A percentile compares a stretch with the other conserved stretches of the same genome.
Evolutionary conservation across 176 grass and related monocot genomes (phyloP).

Genomic region (Aegilops bicornis): DNA sequence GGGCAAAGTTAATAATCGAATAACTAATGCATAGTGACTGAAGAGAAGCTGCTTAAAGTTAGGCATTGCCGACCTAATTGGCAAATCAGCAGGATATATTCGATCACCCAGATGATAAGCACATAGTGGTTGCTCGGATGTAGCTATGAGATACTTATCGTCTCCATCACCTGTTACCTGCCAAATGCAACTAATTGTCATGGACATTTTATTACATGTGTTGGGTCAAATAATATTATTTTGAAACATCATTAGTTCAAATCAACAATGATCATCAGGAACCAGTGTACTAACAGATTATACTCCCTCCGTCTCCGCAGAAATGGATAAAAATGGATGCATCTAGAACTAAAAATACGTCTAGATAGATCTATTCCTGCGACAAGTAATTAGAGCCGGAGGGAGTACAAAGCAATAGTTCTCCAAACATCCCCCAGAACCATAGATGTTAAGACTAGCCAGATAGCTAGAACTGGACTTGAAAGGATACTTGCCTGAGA

Average conservation of each 20-base stretch:
- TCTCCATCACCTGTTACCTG: slow-evolving; percentile 92
- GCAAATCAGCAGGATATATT: slow-evolving; percentile 79
- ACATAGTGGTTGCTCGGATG: slow-evolving; percentile 88
- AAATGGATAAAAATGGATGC: too few species aligned
- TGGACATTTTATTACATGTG: neutral
- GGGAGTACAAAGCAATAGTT: neutral
- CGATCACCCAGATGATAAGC: slow-evolving; percentile 89
- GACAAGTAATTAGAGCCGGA: too few species aligned
- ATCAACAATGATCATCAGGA: neutral
- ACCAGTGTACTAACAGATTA: neutral
- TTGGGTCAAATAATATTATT: slow-evolving; percentile 20
- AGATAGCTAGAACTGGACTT: neutral
- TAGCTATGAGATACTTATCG: slow-evolving; percentile 95
- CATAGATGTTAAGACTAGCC: neutral
- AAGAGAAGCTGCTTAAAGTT: neutral
- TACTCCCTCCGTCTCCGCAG: too few species aligned
- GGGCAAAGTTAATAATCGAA: neutral
- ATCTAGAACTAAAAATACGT: too few species aligned
- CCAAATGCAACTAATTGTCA: slow-evolving; percentile 9
- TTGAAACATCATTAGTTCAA: slow-evolving; percentile 7
- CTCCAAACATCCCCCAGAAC: neutral
- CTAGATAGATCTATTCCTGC: too few species aligned
- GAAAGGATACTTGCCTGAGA: neutral
- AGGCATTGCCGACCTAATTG: slow-evolving; percentile 55
- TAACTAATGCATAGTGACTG: neutral